A percentile compares a stretch with the other conserved stretches of the same genome.
Conservation (phyloP, 2,329 filamentous ascomycete species). For the Ploettnerulaceae sp. region DNA sequence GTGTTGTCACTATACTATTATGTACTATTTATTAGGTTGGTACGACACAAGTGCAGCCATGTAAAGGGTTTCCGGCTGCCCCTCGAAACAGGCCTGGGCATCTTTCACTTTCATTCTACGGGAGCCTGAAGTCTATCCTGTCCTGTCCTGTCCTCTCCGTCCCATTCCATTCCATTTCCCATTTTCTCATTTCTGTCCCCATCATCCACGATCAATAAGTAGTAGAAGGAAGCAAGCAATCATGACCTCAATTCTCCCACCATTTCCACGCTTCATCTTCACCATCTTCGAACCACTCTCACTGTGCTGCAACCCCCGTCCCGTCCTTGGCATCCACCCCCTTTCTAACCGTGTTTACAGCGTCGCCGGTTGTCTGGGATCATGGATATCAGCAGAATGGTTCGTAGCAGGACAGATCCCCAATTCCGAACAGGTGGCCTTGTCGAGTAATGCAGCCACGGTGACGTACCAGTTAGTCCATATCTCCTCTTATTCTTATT, state of each 20-base stretch:
- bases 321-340: too few relatives aligned
- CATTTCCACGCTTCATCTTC: slow-evolving; percentile 61
- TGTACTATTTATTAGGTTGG: too few relatives aligned
- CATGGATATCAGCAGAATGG: slow-evolving; percentile 52
- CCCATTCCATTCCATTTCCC: too few relatives aligned
- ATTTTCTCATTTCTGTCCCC: neutral
- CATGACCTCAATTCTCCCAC: slow-evolving; percentile 59
- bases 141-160: too few relatives aligned
- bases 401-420: slow-evolving; percentile 62
- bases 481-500: neutral
- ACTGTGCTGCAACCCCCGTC: slow-evolving; percentile 13
- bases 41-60: too few relatives aligned
- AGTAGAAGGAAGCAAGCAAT: neutral
- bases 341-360: slow-evolving; percentile 36
- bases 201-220: neutral
- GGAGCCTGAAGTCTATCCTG: too few relatives aligned
- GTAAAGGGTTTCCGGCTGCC: too few relatives aligned
- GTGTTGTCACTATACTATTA: too few relatives aligned
- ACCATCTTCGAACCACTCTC: slow-evolving; percentile 57
- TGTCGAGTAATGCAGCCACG: slow-evolving; percentile 35
- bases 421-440: slow-evolving; percentile 29
- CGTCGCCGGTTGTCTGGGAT: slow-evolving; percentile 52
- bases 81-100: too few relatives aligned
- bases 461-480: slow-evolving; percentile 25
- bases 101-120: too few relatives aligned